These are phyloP conservation scores for Narthecium ossifragum DNA, from an alignment of 106 monocot genomes.

Conservation along the genomic window DNA sequence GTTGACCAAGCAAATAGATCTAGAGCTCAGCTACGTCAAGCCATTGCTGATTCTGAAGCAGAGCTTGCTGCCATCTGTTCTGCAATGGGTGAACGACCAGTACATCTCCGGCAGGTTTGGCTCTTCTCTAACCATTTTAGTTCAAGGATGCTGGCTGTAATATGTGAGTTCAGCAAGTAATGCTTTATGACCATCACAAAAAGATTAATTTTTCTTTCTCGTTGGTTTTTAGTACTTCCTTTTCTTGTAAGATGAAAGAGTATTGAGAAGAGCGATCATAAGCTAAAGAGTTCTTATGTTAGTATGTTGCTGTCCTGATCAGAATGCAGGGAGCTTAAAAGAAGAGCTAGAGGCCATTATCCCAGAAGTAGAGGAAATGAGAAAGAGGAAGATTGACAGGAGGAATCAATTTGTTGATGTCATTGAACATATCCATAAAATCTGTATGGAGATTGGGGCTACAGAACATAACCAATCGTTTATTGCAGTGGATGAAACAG, in stretches of 20 bases:
- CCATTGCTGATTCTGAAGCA: constrained; percentile 67
- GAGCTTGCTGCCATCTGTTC: constrained; percentile 72
- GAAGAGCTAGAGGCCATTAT: constrained; percentile 55
- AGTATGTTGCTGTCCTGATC: constrained; percentile 1
- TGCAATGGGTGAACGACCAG: constrained; percentile 54
- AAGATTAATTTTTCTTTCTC: neutral
- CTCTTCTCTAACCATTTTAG: neutral
- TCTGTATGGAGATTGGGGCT: constrained; percentile 36
- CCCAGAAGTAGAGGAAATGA: constrained; percentile 62
- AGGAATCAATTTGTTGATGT: constrained; percentile 44
- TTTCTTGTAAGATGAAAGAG: neutral
- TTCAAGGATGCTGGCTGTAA: neutral
- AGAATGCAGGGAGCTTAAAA: constrained; percentile 42
- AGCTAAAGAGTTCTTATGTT: neutral
- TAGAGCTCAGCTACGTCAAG: constrained; percentile 53
- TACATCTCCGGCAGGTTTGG: constrained; percentile 59
- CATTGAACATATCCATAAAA: constrained; percentile 37
- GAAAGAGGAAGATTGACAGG: constrained; percentile 41
- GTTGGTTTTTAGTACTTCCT: neutral
- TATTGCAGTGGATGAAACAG: constrained; percentile 42
- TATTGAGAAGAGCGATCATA: neutral
- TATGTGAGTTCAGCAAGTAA: neutral
- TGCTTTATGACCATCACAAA: neutral
- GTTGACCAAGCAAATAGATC: constrained; percentile 55
- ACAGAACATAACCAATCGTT: constrained; percentile 7